A percentile compares a stretch with the other conserved stretches of the same genome.
These are phyloP conservation scores for Pestalotiopsis sp. DNA, from an alignment of 2,329 filamentous ascomycete genomes.

Conservation along the genomic window DNA sequence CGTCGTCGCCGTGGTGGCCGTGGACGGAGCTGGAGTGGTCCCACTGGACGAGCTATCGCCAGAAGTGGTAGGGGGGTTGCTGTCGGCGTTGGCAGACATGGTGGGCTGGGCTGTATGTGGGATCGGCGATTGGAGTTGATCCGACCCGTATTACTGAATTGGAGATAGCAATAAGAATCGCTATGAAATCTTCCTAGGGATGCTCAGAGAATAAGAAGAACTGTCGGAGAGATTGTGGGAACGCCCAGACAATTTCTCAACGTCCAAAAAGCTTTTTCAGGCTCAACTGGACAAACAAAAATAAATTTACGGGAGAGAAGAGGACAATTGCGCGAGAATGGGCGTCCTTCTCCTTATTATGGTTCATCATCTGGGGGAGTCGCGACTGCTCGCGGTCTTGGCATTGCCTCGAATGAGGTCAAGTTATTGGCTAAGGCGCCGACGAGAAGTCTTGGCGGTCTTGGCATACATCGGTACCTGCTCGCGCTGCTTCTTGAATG, in stretches of 20 bases:
- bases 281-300: background rate
- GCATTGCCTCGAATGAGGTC: background rate
- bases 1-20: conserved; percentile 2
- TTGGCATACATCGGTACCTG: background rate
- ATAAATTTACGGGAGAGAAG: background rate
- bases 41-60: conserved; percentile 9
- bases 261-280: background rate
- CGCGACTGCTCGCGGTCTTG: background rate
- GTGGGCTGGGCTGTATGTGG: background rate
- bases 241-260: background rate
- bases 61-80: conserved; percentile 2
- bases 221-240: background rate
- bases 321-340: background rate
- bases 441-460: background rate
- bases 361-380: conserved; percentile 1
- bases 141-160: background rate
- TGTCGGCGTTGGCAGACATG: conserved; percentile 5
- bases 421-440: background rate
- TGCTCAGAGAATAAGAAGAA: background rate
- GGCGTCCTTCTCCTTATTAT: conserved; percentile 5
- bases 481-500: background rate
- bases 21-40: conserved; percentile 6
- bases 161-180: background rate
- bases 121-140: background rate
- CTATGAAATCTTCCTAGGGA: background rate